Conservation (phyloP, 805 yeast species). For the Lipomyces yamadae region DNA sequence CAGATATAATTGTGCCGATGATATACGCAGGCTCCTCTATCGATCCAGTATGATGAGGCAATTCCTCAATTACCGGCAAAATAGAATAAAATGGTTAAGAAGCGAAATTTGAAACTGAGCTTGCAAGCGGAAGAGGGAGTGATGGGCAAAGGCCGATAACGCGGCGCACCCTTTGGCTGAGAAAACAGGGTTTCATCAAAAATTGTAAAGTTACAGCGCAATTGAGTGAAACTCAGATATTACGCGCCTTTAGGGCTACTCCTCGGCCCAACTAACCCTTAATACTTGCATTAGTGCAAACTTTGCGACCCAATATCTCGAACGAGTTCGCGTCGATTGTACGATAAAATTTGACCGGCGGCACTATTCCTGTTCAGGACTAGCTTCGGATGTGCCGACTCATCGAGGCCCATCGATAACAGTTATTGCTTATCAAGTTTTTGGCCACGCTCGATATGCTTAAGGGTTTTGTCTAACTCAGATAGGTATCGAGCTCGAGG, state of each 20-base stretch:
- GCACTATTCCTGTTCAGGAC: slow-evolving; percentile 7
- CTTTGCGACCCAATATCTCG: not conserved
- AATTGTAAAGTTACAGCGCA: too few species aligned
- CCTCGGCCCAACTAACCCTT: too few species aligned
- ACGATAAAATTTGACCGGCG: not conserved
- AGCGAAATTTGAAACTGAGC: not conserved
- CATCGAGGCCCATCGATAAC: slow-evolving; percentile 6
- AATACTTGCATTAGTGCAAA: not conserved
- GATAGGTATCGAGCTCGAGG: too few species aligned
- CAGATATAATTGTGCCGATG: slow-evolving; percentile 11
- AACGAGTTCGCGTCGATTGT: not conserved
- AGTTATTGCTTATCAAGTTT: slow-evolving; percentile 1
- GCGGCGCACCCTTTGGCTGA: not conserved
- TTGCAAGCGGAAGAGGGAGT: not conserved
- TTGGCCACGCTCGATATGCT: slow-evolving; percentile 4
- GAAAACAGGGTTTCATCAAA: too few species aligned
- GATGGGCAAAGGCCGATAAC: slow-evolving; percentile 16
- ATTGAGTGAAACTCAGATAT: too few species aligned
- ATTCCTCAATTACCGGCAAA: slow-evolving; percentile 5
- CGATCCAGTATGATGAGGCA: not conserved
- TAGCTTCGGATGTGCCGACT: slow-evolving; percentile 18
- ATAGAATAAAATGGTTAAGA: not conserved
- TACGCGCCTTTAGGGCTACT: too few species aligned
- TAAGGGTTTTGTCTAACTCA: not conserved
- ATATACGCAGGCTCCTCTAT: slow-evolving; percentile 6